Conservation (phyloP, 768 basidiomycete genomes). For the Leucosporidium scottii region DNA sequence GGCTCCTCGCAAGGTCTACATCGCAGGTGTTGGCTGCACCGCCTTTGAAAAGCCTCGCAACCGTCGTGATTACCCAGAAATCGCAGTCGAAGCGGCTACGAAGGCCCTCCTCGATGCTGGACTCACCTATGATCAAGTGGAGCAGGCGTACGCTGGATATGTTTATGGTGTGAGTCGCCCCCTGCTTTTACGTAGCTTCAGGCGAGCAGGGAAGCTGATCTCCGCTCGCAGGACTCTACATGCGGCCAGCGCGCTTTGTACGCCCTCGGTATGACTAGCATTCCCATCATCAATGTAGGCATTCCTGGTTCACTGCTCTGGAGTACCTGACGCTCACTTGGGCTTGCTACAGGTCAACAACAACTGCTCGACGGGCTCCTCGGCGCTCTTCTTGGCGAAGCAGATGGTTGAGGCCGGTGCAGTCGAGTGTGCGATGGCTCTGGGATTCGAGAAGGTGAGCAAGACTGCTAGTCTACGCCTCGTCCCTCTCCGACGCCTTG, state of each 20-base stretch:
- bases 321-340: no score
- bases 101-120: conserved; percentile 83
- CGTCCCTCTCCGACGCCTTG: conserved; percentile 2
- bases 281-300: conserved; percentile 79
- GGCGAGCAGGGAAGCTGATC: no score
- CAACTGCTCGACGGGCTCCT: conserved; percentile 65
- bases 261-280: conserved; percentile 68
- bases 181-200: no score
- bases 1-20: conserved; percentile 13
- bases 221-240: conserved; percentile 22
- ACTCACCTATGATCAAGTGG: conserved; percentile 69
- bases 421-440: conserved; percentile 66
- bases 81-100: conserved; percentile 79
- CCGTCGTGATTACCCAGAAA: conserved; percentile 54
- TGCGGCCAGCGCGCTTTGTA: conserved; percentile 62
- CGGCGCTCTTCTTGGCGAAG: conserved; percentile 65
- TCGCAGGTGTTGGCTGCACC: conserved; percentile 67
- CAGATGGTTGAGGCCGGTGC: conserved; percentile 62
- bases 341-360: neutral
- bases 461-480: conserved; percentile 38
- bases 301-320: neutral
- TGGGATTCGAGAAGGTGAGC: conserved; percentile 80
- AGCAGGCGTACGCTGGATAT: conserved; percentile 68
- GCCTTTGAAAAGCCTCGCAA: conserved; percentile 63
- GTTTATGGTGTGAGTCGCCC: conserved; percentile 47